Evolutionary conservation across 75 land plant genomes (phyloP), one percentile per base, ranked within the genome.

Genomic region (Pinus taeda): DNA sequence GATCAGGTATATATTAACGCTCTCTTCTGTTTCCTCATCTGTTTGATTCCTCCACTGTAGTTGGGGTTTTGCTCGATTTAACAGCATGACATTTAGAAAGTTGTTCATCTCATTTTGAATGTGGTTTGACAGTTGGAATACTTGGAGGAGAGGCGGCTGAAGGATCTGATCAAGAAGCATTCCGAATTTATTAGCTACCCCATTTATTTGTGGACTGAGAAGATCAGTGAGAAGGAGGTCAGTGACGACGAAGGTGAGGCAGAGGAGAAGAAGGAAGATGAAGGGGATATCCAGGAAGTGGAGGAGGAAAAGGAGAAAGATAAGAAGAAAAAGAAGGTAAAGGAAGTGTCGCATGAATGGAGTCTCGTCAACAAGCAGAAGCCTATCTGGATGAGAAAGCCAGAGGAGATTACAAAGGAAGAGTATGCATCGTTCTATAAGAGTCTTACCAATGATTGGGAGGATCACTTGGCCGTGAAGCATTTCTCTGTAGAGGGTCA

Each of bases 401-500:
- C 94, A 0, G 95, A 89, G 57, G 92, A 92, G 56, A 88, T 92
- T 37, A 82, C 82, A 0, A 91, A 88, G 81, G 93, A 92, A 72
- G 95, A 92, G 45, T 92, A 92, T 80, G 91, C 91, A 14, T 87
- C 91, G 14, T 89, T 88, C 84, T 89, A 89, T 81, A 84, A 88
- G 87, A 88, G 87, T 29, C 65, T 89, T 8, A 89, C 85, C 45
- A 89, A 88, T 57, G 91, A 89, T 57, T 88, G 91, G 91, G 91
- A 89, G 62, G 93, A 92, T 57, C 95, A 90, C 49, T 64, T 92
- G 57, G 87, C 91, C 30, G 95, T 92, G 65, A 92, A 92, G 81
- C 95, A 92, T 79, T 92, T 92, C 79, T 91, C 95, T 17, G 95
- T 91, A 3, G 93, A 88, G 78, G 95, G 93, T 0, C 93, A 92